phyloP scores from a whole-genome alignment of 2,329 filamentous ascomycete species.

The Cytospora schulzeri region DNA sequence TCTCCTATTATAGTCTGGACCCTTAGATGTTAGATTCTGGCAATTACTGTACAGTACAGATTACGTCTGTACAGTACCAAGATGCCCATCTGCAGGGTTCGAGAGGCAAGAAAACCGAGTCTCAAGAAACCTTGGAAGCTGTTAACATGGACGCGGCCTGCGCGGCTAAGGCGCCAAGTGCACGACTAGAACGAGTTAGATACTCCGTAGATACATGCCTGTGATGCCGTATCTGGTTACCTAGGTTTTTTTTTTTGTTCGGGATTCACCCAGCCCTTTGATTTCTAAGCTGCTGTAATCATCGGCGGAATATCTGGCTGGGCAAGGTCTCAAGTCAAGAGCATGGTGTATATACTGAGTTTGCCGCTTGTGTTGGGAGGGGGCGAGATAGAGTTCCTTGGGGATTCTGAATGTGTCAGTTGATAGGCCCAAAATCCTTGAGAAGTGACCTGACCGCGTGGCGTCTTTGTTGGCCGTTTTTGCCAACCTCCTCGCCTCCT shows the following conservation, averaged over 20 bases:
- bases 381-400: neutral
- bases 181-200: neutral
- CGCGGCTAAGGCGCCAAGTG: neutral
- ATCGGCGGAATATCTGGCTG: neutral
- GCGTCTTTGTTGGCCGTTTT: neutral
- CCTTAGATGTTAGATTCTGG: neutral
- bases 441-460: neutral
- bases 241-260: too few species aligned
- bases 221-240: neutral
- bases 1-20: neutral
- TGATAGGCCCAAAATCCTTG: neutral
- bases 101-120: too few species aligned
- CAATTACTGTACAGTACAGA: neutral
- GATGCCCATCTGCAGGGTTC: too few species aligned
- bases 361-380: neutral
- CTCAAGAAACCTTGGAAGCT: too few species aligned
- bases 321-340: neutral
- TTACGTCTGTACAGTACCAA: too few species aligned
- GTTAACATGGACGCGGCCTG: neutral
- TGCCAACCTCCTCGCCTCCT: neutral
- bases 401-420: neutral
- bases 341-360: neutral
- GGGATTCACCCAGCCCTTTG: neutral
- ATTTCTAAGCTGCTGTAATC: constrained; percentile 14
- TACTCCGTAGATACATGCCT: neutral